phyloP scores from a whole-genome alignment of 2,329 filamentous ascomycete species.

The Leptoxyphium fumago region DNA sequence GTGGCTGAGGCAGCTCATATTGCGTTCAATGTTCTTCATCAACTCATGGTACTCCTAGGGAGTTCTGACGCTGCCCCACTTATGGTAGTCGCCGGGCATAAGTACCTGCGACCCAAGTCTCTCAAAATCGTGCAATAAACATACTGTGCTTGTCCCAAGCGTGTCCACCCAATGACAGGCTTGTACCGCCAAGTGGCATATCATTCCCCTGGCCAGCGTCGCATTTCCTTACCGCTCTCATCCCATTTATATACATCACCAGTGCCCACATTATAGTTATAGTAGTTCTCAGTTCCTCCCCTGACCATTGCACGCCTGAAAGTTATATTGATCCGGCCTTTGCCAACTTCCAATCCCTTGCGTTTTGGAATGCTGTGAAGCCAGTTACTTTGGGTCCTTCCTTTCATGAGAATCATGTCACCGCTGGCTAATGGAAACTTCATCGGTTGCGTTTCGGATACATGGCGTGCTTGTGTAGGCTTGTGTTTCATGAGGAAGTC shows the following conservation, averaged over 20 bases:
- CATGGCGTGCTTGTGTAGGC: conserved; percentile 29
- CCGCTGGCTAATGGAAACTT: conserved; percentile 47
- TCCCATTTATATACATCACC: conserved; percentile 59
- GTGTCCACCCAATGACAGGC: neutral
- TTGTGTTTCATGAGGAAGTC: conserved; percentile 76
- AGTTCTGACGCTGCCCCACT: too few relatives aligned
- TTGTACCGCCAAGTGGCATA: neutral
- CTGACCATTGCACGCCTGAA: conserved; percentile 57
- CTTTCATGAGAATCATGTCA: conserved; percentile 69
- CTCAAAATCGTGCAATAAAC: too few relatives aligned
- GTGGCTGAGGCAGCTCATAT: too few relatives aligned
- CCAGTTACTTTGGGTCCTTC: conserved; percentile 61
- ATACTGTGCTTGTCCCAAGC: too few relatives aligned
- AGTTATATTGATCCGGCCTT: conserved; percentile 59
- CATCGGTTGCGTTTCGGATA: conserved; percentile 25
- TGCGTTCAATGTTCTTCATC: too few relatives aligned
- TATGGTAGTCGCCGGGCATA: too few relatives aligned
- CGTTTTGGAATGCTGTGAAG: conserved; percentile 66
- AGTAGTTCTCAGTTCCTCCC: conserved; percentile 68
- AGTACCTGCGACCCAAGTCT: too few relatives aligned
- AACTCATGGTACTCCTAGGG: too few relatives aligned
- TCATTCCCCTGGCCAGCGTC: conserved; percentile 13
- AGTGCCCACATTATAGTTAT: conserved; percentile 65
- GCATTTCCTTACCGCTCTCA: conserved; percentile 37
- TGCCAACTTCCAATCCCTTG: conserved; percentile 45